Evolutionary conservation across 164 flowering plant genomes (phyloP), one percentile per base, ranked within the genome.

Genomic region (Kingdonia uniflora): DNA sequence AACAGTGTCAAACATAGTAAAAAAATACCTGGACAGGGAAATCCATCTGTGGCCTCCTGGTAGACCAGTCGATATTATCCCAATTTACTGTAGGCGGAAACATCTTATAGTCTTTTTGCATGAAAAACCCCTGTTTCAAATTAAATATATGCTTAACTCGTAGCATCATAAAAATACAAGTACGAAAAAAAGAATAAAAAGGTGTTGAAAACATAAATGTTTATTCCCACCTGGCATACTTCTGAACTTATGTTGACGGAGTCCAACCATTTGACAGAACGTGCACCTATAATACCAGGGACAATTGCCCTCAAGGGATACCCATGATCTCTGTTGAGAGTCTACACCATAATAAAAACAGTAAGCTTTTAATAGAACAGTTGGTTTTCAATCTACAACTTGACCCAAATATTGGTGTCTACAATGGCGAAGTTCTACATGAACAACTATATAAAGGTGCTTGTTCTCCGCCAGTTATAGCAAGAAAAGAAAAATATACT

Each of bases 61-160:
- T 69, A 45, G 86, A 73, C 98, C 96, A 92, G 55, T 80, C 26
- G 52, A 92, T 92, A 49, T 92, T 92, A 19, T 88, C 87, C 98
- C 98, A 92, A 59, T 92, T 60, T 42, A 92, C 96, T 19, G 95
- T 63, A 58, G 98, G 98, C 16, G 98, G 98, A 73, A 92, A 92
- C 88, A 84, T 92, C 70, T 92, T 88, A 68, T 88, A 92, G 71
- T 92, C 98, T 67, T 71, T 92, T 77, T 88, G 95, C 98, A 92
- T 92, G 63, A 92, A 92, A 77, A 92, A 92, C 15, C 98, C 98
- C 99, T 92, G 70, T 53, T 65, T 33, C 20, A n/a, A 41, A 41
- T 14, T 3, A 11, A 41, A 14, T 10, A 41, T 41, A 41, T 41
- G 44, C 15, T 14, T 42, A 13, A 56, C 44, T 19, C 39, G 20